Base-by-base conservation (phyloP, 805 yeast species). In the Ogataea parapolymorpha region DNA sequence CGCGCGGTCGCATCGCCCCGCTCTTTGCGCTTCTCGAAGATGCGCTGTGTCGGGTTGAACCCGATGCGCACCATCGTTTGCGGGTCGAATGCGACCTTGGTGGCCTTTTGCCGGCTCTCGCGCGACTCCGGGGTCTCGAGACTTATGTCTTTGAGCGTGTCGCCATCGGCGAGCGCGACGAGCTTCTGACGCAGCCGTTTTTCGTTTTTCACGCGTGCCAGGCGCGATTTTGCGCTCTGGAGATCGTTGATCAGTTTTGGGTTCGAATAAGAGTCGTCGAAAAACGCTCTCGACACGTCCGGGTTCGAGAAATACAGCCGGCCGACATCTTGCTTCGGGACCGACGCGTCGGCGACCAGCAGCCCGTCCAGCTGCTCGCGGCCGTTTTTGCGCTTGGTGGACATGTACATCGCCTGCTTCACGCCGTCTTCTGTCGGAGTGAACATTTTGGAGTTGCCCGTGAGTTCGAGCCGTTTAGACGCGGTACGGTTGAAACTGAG, bases 391-490 rank as follows among this genome's bases (percentile, higher is more conserved):
- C 15, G 23, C 11, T 27, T 37, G 5, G 37, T 27, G 1, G 45
- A 70, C 36, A 68, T 51, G 31, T 67, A 67, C 47, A 76, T 60
- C 0, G 72, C 66, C 42, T 71, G 77, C 38, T 55, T 65, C 20
- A 53, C 55, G 13, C 73, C 77, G 31, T 66, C 56, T 35, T 67
- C 63, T 18, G 69, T 68, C 5, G 89, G 80, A 6, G 87, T 74
- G 51, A 79, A 72, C 62, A 77, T 59, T 42, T 79, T 63, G 44
- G 73, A 68, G 45, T 77, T 65, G 12, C 85, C 76, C 59, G 79
- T 85, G 39, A 91, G 68, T 59, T 90, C 98, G 68, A 87, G 75
- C 46, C 98, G 67, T 46, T 75, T 71, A n/a, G 80, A 71, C 15
- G 77, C 73, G 0, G 75, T 61, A 32, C 69, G 69, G 32, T 73